These are phyloP conservation scores for Populus alba DNA, from an alignment of 345 rosid species.

Conservation along the genomic window DNA sequence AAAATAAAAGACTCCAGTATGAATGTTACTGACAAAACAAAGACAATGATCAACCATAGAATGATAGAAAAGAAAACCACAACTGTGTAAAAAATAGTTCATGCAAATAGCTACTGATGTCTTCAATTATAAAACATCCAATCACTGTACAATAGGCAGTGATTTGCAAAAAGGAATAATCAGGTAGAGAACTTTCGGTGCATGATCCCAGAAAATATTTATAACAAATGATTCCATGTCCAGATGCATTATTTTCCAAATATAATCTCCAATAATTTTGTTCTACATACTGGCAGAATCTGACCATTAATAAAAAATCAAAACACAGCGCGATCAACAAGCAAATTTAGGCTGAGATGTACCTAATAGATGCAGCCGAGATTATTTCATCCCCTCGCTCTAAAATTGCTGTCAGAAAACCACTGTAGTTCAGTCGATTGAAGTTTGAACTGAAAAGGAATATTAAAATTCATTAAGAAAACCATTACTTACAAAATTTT, in stretches of 20 bases:
- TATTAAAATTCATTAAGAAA: background rate
- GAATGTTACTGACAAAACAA: background rate
- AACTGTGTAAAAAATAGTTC: background rate
- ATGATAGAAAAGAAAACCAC: background rate
- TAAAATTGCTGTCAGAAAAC: conserved; percentile 69
- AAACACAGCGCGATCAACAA: background rate
- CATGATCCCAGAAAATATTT: background rate
- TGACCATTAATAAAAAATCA: background rate
- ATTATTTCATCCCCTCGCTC: conserved; percentile 87
- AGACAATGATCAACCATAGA: background rate
- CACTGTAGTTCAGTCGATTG: conserved; percentile 67
- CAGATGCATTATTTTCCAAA: conserved; percentile 6
- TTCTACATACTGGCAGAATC: background rate
- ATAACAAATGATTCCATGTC: background rate
- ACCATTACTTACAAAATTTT: background rate
- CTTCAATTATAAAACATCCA: background rate
- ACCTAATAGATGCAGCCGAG: conserved; percentile 90
- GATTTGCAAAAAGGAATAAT: background rate
- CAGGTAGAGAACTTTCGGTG: background rate
- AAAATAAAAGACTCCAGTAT: background rate
- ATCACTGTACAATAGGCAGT: background rate
- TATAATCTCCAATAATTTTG: background rate
- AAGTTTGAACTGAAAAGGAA: conserved; percentile 72
- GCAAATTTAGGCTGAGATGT: conserved; percentile 7
- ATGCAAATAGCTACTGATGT: background rate